Evolutionary conservation across 2,329 filamentous ascomycete species (phyloP), one percentile per base, ranked within the genome.

Genomic region (Dendrostoma leiphaemia): DNA sequence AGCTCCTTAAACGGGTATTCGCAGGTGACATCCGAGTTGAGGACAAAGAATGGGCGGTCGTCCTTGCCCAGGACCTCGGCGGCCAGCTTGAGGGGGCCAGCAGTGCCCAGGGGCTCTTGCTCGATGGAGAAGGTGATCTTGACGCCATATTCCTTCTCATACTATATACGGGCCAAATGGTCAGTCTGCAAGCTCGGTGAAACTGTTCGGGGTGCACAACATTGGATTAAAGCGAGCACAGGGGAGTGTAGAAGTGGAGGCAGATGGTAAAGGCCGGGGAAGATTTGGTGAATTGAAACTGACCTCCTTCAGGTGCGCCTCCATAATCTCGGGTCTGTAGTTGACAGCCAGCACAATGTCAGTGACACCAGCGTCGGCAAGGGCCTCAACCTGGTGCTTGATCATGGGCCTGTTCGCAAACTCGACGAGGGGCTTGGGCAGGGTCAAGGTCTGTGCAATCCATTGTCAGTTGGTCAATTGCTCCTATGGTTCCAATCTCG

Each of bases 321-420:
- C 92, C 94, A 99, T 97, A 64, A 97, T 85, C 81, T 99, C 94
- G 38, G 93, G 93, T 63, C 93, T 86, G 81, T 99, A 99, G 83
- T 99, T 99, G 74, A 99, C 94, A 59, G 94, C 93, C 55, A 99
- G 85, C 53, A 99, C 93, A 67, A 99, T 96, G 77, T 97, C 92
- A 59, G 91, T 97, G 62, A 97, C 94, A 71, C 93, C 93, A 56
- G 91, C 93, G 57, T 86, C 88, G 64, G 94, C 93, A 63, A 99
- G 83, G 62, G 91, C 91, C 78, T 97, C 91, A 66, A 99, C 90
- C 77, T 99, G 93, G 77, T 97, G 93, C 68, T 95, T 83, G 74
- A 99, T 97, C 93, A 99, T 99, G 71, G 92, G 94, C 78, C 94
- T 93, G 83, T 99, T 99, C 70, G 85, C 91, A 69, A 99, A 99